Percentiles rank a stretch among this genome's conserved stretches.
Conservation (phyloP, 495 filamentous ascomycete species). For the Aspergillus ostianus region DNA sequence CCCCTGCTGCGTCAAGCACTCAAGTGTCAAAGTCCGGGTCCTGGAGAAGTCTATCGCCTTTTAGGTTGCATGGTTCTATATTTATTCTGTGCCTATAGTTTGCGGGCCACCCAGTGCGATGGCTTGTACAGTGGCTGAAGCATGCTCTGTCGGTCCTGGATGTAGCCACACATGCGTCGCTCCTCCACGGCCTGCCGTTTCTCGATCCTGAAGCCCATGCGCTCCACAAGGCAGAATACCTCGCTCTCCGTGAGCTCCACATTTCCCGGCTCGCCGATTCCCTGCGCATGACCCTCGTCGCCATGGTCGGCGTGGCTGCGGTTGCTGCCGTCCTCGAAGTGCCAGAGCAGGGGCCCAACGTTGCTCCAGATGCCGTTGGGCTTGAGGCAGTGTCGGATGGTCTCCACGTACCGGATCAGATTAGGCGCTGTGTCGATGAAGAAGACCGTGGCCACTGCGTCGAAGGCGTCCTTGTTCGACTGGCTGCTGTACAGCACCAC, state of each 20-base stretch:
- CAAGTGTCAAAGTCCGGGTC: not conserved
- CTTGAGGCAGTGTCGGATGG: slow-evolving; percentile 73
- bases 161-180: slow-evolving; percentile 69
- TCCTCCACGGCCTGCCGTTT: slow-evolving; percentile 38
- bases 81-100: slow-evolving; percentile 31
- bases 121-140: slow-evolving; percentile 75
- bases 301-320: slow-evolving; percentile 25
- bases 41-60: not conserved
- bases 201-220: slow-evolving; percentile 75
- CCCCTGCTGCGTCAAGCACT: too few relatives aligned
- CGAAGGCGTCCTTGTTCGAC: slow-evolving; percentile 59
- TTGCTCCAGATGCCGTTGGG: slow-evolving; percentile 83
- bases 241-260: slow-evolving; percentile 89
- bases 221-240: slow-evolving; percentile 69
- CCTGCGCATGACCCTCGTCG: slow-evolving; percentile 25
- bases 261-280: slow-evolving; percentile 75
- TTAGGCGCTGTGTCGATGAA: slow-evolving; percentile 98
- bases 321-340: slow-evolving; percentile 63
- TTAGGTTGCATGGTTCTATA: not conserved
- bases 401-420: slow-evolving; percentile 81
- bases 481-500: slow-evolving; percentile 66
- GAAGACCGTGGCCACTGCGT: slow-evolving; percentile 85
- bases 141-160: slow-evolving; percentile 81
- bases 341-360: slow-evolving; percentile 87
- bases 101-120: slow-evolving; percentile 82